phyloP scores from a whole-genome alignment of 1,139 yeast genomes.

The Debaryomyces fabryi region DNA sequence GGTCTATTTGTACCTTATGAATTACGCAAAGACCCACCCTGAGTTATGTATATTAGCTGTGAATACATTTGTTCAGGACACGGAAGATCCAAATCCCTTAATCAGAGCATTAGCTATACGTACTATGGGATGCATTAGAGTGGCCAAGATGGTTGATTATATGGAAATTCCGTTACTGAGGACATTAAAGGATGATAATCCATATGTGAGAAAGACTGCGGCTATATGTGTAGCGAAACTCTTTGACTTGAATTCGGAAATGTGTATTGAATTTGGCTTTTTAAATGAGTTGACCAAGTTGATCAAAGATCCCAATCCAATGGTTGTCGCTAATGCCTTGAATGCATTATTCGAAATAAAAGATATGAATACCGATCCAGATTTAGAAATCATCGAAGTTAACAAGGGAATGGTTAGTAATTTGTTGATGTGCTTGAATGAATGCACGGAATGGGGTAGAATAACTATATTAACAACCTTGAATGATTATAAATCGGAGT shows the following conservation, averaged over 20 bases:
- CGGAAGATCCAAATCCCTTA: constrained; percentile 96
- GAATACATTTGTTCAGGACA: constrained; percentile 94
- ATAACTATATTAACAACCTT: constrained; percentile 84
- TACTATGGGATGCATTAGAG: constrained; percentile 98
- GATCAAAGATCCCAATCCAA: constrained; percentile 87
- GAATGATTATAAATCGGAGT: constrained; percentile 63
- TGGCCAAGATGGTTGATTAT: constrained; percentile 92
- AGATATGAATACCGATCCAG: constrained; percentile 59
- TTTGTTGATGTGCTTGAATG: constrained; percentile 82
- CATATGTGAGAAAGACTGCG: constrained; percentile 96
- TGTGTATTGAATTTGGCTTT: constrained; percentile 88
- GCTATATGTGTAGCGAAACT: constrained; percentile 96
- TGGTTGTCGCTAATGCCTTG: constrained; percentile 95
- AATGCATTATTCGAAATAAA: constrained; percentile 83
- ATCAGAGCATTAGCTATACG: constrained; percentile 95
- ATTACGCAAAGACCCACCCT: constrained; percentile 95
- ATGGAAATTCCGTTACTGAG: constrained; percentile 86
- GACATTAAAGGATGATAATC: constrained; percentile 89
- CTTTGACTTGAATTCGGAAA: constrained; percentile 79
- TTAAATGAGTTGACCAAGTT: constrained; percentile 68
- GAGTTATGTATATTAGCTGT: constrained; percentile 95
- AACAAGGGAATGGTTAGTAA: constrained; percentile 56
- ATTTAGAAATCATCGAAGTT: constrained; percentile 41
- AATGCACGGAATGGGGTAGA: constrained; percentile 99
- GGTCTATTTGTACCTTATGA: constrained; percentile 93